Conservation (phyloP, 352 stramenopile species). For the Phytophthora litchii region DNA sequence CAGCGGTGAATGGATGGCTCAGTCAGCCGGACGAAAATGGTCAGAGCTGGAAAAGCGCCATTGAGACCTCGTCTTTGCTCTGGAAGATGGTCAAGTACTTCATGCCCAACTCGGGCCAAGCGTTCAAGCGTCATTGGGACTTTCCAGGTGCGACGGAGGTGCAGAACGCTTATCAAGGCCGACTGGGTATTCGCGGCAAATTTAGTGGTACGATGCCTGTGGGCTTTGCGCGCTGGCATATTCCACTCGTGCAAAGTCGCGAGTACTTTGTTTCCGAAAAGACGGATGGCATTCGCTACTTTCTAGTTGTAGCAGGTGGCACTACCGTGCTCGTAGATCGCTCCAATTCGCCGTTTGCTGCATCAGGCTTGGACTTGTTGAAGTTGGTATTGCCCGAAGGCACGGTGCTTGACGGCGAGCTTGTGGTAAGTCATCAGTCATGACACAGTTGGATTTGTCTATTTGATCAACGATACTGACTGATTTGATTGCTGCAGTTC, state of each 20-base stretch:
- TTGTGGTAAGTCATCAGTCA: constrained; percentile 62
- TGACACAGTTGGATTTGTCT: neutral
- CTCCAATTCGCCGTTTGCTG: constrained; percentile 80
- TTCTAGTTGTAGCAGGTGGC: constrained; percentile 82
- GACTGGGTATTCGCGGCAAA: constrained; percentile 73
- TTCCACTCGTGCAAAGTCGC: constrained; percentile 79
- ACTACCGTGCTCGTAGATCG: constrained; percentile 77
- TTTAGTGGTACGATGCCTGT: constrained; percentile 92
- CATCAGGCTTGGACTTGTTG: constrained; percentile 79
- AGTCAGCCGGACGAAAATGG: constrained; percentile 74
- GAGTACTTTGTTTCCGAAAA: constrained; percentile 93
- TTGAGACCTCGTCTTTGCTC: constrained; percentile 63
- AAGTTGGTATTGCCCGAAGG: constrained; percentile 82
- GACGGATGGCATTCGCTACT: constrained; percentile 92
- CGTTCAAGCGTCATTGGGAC: constrained; percentile 82
- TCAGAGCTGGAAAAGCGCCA: constrained; percentile 75
- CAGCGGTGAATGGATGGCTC: constrained; percentile 77
- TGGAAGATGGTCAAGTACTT: constrained; percentile 89
- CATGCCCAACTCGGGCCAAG: constrained; percentile 80
- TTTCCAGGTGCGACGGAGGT: constrained; percentile 72
- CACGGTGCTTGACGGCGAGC: constrained; percentile 90
- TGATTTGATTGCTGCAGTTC: constrained; percentile 49
- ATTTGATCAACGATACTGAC: constrained; percentile 10
- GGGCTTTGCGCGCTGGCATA: constrained; percentile 90
- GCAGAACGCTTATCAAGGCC: constrained; percentile 81